Evolutionary conservation across 2,329 filamentous ascomycete species (phyloP), one percentile per base, ranked within the genome.

Genomic region (Mollisia scopiformis): DNA sequence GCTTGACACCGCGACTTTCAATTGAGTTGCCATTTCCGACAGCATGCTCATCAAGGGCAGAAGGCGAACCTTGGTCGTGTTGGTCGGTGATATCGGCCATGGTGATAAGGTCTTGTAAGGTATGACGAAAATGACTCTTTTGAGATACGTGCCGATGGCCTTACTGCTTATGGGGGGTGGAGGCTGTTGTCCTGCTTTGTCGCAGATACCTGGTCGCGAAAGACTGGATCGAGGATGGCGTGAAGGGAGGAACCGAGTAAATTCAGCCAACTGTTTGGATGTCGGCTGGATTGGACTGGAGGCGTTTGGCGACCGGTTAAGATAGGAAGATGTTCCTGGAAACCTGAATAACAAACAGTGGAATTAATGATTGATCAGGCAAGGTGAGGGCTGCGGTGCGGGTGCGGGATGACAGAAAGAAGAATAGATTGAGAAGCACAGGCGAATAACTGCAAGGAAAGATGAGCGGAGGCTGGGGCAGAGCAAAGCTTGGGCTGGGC

Each of bases 1-100:
- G 93, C 85, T 98, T 98, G 79, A 93, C 86, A 76, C 92, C 93
- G 76, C 93, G 92, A 78, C 80, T 85, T 74, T 93, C 90, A 55
- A 68, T 68, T 57, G 80, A 77, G 72, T 84, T 89, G 77, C 90
- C 90, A 81, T 93, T 93, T 78, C 89, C 90, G 71, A 86, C 83
- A 69, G 84, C 80, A 74, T 91, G 87, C 69, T 93, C 90, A 73
- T 92, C 90, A 74, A 90, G 84, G 71, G 90, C 88, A 71, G 85
- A 87, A 65, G 89, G 87, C 70, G 90, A 90, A 71, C 87, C 87
- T 75, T 91, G 88, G 73, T 90, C 88, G 82, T 91, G 87, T 76
- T 90, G 88, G 74, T 90, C 88, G 70, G 88, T 86, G 79, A 92
- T 89, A 80, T 93, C 90, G 82, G 88, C 88, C 90, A 93, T 92